phyloP scores from a whole-genome alignment of 2,329 filamentous ascomycete species.

The Bertia moriformis region DNA sequence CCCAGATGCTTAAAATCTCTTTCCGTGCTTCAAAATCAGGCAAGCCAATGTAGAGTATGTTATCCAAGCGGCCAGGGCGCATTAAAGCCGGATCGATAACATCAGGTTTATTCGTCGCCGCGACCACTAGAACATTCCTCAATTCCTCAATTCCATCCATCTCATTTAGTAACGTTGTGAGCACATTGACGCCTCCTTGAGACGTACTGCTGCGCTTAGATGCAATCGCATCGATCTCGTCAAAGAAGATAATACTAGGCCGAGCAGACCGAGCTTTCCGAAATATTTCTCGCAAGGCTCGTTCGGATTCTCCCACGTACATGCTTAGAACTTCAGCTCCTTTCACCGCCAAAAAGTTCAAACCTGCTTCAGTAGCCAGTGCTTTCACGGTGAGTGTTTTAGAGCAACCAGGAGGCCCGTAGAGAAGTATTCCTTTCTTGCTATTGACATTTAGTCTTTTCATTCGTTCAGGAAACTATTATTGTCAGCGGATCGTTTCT shows the following conservation, averaged over 20 bases:
- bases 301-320: slow-evolving; percentile 57
- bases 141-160: slow-evolving; percentile 56
- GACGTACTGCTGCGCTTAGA: slow-evolving; percentile 22
- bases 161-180: slow-evolving; percentile 53
- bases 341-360: slow-evolving; percentile 56
- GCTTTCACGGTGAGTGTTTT: slow-evolving; percentile 57
- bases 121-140: slow-evolving; percentile 48
- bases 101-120: slow-evolving; percentile 53
- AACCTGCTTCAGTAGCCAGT: slow-evolving; percentile 47
- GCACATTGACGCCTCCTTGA: slow-evolving; percentile 36
- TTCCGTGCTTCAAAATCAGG: slow-evolving; percentile 40
- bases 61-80: slow-evolving; percentile 48
- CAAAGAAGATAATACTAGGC: slow-evolving; percentile 58
- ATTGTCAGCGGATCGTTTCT: background rate
- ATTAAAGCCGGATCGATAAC: slow-evolving; percentile 49
- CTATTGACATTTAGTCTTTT: slow-evolving; percentile 19
- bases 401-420: slow-evolving; percentile 54
- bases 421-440: slow-evolving; percentile 49
- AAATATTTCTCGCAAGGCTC: slow-evolving; percentile 51
- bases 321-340: slow-evolving; percentile 54
- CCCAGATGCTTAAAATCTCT: slow-evolving; percentile 45
- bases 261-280: slow-evolving; percentile 47
- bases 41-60: slow-evolving; percentile 48
- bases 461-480: slow-evolving; percentile 10
- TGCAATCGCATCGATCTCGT: slow-evolving; percentile 51